Evolutionary conservation across 768 basidiomycete species (phyloP).

Genomic region (Termitomyces sp.): DNA sequence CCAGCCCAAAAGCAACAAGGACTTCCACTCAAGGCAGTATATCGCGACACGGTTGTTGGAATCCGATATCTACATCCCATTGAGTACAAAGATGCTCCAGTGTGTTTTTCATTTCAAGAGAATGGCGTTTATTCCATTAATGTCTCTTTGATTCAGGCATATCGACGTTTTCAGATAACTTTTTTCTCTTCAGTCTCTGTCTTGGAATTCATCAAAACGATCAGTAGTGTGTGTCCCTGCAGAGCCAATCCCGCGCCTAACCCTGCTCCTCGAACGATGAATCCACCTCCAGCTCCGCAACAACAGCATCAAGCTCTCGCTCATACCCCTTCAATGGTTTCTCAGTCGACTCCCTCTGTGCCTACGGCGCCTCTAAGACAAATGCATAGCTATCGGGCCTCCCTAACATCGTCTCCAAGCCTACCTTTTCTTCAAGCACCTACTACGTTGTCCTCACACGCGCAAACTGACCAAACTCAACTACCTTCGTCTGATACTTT

Average conservation of each 20-base stretch:
- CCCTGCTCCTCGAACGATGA: slow-evolving; percentile 6
- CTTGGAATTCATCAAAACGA: slow-evolving; percentile 54
- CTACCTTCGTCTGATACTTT: slow-evolving; percentile 1
- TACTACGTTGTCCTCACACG: slow-evolving; percentile 5
- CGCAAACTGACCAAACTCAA: slow-evolving; percentile 2
- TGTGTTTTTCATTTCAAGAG: slow-evolving; percentile 4
- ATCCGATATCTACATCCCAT: slow-evolving; percentile 67
- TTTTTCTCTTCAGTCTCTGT: slow-evolving; percentile 51
- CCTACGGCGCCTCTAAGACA: not conserved
- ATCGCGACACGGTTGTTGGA: slow-evolving; percentile 69
- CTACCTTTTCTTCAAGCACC: not conserved
- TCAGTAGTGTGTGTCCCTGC: slow-evolving; percentile 73
- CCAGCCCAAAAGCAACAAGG: slow-evolving; percentile 37
- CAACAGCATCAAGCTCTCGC: slow-evolving; percentile 5
- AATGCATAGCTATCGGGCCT: not conserved
- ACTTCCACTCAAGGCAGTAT: slow-evolving; percentile 77
- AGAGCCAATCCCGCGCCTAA: slow-evolving; percentile 45
- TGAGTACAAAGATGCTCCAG: slow-evolving; percentile 18
- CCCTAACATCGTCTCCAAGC: slow-evolving; percentile 13
- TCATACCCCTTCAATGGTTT: not conserved
- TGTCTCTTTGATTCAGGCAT: slow-evolving; percentile 39
- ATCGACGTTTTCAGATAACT: slow-evolving; percentile 75
- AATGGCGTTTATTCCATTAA: slow-evolving; percentile 11
- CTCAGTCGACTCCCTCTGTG: not conserved
- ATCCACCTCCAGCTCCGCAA: slow-evolving; percentile 6